phyloP scores from a whole-genome alignment of 768 basidiomycete species.

The Dentipellis fragilis region DNA sequence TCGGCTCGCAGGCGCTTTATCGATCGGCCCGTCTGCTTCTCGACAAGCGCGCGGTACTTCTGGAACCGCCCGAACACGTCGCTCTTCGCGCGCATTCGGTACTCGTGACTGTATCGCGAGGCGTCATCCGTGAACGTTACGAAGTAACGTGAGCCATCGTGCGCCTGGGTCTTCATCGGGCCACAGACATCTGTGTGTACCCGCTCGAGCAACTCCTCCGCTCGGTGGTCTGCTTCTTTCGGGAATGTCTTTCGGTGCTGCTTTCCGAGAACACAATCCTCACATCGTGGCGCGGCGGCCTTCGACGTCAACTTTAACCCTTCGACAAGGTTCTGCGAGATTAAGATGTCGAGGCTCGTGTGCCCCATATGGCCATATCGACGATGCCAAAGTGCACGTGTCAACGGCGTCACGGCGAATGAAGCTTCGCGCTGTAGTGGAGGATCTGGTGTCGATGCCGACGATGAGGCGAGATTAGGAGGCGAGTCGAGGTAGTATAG shows the following conservation, averaged over 20 bases:
- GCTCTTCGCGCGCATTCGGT: slow-evolving; percentile 2
- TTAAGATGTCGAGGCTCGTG: neutral
- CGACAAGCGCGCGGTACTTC: neutral
- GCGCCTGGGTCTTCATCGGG: neutral
- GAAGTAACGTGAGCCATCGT: slow-evolving; percentile 3
- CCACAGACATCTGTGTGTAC: neutral
- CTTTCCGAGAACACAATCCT: neutral
- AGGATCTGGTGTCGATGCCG: too few relatives aligned
- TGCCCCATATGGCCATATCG: neutral
- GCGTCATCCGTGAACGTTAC: slow-evolving; percentile 8
- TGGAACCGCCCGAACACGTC: slow-evolving; percentile 3
- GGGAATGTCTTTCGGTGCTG: neutral
- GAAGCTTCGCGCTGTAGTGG: neutral
- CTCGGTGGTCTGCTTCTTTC: neutral
- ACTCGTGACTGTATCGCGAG: neutral
- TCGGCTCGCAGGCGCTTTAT: neutral
- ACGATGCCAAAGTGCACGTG: neutral
- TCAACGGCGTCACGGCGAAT: neutral
- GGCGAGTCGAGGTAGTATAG: neutral
- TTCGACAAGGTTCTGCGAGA: neutral
- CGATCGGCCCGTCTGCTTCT: neutral
- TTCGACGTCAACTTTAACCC: neutral
- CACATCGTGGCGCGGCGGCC: neutral
- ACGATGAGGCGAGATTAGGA: neutral
- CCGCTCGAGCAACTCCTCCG: neutral